These are phyloP conservation scores for Fusarium fujikuroi DNA, from an alignment of 2,329 filamentous ascomycete species.

Conservation along the genomic window DNA sequence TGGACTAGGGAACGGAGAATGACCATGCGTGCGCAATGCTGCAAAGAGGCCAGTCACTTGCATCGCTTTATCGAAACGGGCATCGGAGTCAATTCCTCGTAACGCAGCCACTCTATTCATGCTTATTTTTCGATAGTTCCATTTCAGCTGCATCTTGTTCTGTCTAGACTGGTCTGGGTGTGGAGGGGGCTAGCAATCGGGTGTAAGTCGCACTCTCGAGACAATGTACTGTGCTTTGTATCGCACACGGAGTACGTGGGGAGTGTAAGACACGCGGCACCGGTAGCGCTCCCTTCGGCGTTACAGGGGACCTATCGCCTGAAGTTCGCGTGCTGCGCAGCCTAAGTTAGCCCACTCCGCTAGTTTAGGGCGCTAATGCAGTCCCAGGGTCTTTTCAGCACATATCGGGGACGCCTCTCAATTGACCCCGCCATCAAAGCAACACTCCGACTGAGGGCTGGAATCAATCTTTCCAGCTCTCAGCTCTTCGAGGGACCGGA, in stretches of 20 bases:
- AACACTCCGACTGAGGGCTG: background rate
- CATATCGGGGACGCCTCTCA: background rate
- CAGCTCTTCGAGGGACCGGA: rapidly evolving
- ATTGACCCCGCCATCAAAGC: background rate
- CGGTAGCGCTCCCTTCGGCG: background rate
- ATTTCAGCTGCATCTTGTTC: conserved; percentile 3
- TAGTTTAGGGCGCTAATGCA: background rate
- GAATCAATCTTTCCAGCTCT: background rate
- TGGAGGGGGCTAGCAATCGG: background rate
- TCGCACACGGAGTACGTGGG: background rate
- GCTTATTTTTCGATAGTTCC: conserved; percentile 3
- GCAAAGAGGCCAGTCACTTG: background rate
- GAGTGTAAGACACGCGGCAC: background rate
- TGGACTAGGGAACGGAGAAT: background rate
- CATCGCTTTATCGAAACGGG: background rate
- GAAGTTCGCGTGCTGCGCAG: background rate
- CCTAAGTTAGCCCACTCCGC: background rate
- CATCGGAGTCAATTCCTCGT: background rate
- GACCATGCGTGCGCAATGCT: background rate
- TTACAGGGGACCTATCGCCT: background rate
- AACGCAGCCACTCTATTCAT: background rate
- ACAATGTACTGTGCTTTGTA: background rate
- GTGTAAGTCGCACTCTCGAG: background rate
- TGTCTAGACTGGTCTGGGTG: background rate
- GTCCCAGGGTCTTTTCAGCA: background rate